phyloP scores from a whole-genome alignment of 2,329 filamentous ascomycete species.

The Hymenoscyphus salicellus region DNA sequence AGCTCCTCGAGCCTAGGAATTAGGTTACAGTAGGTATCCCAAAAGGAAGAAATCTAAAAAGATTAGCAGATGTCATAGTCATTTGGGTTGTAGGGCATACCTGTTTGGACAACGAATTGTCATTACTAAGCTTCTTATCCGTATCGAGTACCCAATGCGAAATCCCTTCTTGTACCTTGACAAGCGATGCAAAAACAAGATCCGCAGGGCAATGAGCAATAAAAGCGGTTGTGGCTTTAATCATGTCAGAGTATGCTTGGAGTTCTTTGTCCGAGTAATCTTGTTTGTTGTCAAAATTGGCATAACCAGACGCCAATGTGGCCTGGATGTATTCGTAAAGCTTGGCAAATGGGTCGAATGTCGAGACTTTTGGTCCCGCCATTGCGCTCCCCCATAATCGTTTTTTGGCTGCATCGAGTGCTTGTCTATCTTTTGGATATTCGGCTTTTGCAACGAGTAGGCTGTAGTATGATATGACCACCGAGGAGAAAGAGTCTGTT shows the following conservation, averaged over 20 bases:
- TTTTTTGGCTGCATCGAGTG: conserved; percentile 62
- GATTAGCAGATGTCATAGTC: conserved; percentile 31
- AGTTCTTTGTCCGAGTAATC: conserved; percentile 43
- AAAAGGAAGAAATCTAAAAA: conserved; percentile 47
- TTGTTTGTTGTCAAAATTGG: conserved; percentile 39
- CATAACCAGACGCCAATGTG: conserved; percentile 52
- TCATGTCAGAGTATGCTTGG: conserved; percentile 49
- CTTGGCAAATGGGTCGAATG: conserved; percentile 62
- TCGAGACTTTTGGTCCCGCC: conserved; percentile 40
- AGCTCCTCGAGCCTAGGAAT: conserved; percentile 37
- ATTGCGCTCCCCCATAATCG: conserved; percentile 61
- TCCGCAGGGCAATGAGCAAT: conserved; percentile 43
- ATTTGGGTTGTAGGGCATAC: conserved; percentile 40
- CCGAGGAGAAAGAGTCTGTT: conserved; percentile 12
- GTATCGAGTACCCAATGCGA: conserved; percentile 62
- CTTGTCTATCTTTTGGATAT: conserved; percentile 58
- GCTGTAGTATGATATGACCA: conserved; percentile 34
- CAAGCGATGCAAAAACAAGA: conserved; percentile 54
- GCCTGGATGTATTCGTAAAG: conserved; percentile 60
- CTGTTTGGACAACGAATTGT: conserved; percentile 42
- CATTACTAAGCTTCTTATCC: conserved; percentile 42
- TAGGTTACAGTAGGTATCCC: conserved; percentile 46
- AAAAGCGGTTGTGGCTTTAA: conserved; percentile 39
- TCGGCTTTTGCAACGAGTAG: conserved; percentile 39
- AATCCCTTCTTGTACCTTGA: conserved; percentile 60